These are phyloP conservation scores for Teratosphaeriaceae sp. DNA, from an alignment of 2,329 filamentous ascomycete species.

Conservation along the genomic window DNA sequence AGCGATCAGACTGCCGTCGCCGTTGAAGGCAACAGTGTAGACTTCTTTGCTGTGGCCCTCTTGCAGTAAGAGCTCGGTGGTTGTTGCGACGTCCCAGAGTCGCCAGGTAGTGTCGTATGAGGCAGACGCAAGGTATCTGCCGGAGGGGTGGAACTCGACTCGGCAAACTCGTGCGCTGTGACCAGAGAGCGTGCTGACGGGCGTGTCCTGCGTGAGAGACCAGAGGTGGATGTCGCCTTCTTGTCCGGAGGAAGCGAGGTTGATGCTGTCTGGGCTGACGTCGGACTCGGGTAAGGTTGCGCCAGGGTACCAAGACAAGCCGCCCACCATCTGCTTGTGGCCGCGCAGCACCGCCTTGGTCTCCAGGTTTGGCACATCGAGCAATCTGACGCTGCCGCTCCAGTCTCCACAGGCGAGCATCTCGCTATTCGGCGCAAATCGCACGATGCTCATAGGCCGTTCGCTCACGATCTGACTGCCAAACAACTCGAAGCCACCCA, in stretches of 20 bases:
- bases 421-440: constrained; percentile 80
- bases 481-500: constrained; percentile 81
- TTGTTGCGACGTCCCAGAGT: constrained; percentile 87
- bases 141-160: constrained; percentile 90
- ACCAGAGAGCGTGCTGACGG: constrained; percentile 71
- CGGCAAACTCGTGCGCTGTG: constrained; percentile 84
- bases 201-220: constrained; percentile 81
- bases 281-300: constrained; percentile 65
- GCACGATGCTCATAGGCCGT: constrained; percentile 81
- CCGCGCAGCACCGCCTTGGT: constrained; percentile 70
- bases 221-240: constrained; percentile 86
- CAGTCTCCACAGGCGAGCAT: constrained; percentile 86
- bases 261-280: constrained; percentile 63
- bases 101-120: constrained; percentile 97
- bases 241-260: constrained; percentile 83
- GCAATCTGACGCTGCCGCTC: constrained; percentile 80
- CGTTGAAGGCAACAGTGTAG: constrained; percentile 83
- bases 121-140: constrained; percentile 81
- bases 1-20: constrained; percentile 81
- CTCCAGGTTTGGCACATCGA: constrained; percentile 75
- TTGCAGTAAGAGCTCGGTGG: constrained; percentile 76
- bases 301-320: constrained; percentile 82
- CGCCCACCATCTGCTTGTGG: constrained; percentile 83
- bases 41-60: constrained; percentile 94
- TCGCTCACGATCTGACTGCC: constrained; percentile 91